phyloP scores from a whole-genome alignment of 2,329 filamentous ascomycete species.

The Chaetoscypha palmicola region DNA sequence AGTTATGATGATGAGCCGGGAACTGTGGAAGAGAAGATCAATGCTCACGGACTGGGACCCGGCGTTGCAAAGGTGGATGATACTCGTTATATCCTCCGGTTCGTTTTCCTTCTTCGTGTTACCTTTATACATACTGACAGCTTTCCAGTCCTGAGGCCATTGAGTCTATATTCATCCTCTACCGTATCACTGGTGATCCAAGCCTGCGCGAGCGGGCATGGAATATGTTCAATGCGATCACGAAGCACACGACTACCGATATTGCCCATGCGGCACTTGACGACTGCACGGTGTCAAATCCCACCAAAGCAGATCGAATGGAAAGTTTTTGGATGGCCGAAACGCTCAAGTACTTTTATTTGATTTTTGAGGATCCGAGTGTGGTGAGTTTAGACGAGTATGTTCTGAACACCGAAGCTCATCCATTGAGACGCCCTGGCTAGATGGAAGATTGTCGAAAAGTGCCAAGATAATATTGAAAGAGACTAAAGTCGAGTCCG shows the following conservation, averaged over 20 bases:
- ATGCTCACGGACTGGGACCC: neutral
- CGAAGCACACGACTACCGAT: conserved; percentile 35
- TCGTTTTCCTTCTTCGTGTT: neutral
- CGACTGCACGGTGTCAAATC: conserved; percentile 30
- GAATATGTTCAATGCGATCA: conserved; percentile 41
- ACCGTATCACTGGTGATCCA: conserved; percentile 25
- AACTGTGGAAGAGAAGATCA: neutral
- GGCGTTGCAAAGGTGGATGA: conserved; percentile 7
- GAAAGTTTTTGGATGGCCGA: conserved; percentile 49
- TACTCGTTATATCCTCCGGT: conserved; percentile 7
- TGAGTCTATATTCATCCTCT: conserved; percentile 59
- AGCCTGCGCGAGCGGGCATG: conserved; percentile 37
- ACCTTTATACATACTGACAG: neutral
- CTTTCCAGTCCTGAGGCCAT: conserved; percentile 51
- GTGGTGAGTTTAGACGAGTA: conserved; percentile 56
- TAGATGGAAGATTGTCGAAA: too few relatives aligned
- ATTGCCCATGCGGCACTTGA: conserved; percentile 37
- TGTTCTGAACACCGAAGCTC: conserved; percentile 42
- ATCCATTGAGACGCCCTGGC: conserved; percentile 18
- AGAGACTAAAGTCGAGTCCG: too few relatives aligned
- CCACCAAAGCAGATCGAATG: conserved; percentile 24
- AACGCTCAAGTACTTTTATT: conserved; percentile 75
- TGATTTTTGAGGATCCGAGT: conserved; percentile 63
- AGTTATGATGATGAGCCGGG: neutral
- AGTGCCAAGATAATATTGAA: too few relatives aligned